Conservation (phyloP, 257 asterid species). For the Agastache rugosa region DNA sequence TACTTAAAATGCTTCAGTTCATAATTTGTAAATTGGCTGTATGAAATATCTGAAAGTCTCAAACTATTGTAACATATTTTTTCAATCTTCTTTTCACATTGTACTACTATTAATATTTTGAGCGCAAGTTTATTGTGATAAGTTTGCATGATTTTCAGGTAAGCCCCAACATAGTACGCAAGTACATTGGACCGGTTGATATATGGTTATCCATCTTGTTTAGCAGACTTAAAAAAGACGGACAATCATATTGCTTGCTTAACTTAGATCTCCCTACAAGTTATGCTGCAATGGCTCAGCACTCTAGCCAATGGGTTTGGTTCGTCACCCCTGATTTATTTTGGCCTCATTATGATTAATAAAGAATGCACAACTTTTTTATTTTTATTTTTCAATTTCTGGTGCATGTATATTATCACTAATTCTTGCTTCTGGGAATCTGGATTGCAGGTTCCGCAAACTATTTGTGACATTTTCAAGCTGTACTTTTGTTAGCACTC, state of each 20-base stretch:
- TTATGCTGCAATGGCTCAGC: constrained; percentile 90
- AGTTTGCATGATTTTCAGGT: constrained; percentile 48
- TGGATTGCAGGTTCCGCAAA: constrained; percentile 81
- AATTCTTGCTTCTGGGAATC: background rate
- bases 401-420: background rate
- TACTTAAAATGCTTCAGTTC: background rate
- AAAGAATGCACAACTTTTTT: background rate
- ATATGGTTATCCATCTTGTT: constrained; percentile 70
- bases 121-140: constrained; percentile 8
- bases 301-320: constrained; percentile 96
- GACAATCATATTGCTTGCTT: constrained; percentile 58
- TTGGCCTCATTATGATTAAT: background rate
- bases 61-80: background rate
- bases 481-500: constrained; percentile 74
- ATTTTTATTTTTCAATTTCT: background rate
- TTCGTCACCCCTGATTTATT: constrained; percentile 37
- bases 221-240: constrained; percentile 30
- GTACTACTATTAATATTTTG: background rate
- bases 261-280: constrained; percentile 66
- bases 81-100: background rate
- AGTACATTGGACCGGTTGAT: constrained; percentile 82
- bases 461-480: constrained; percentile 86
- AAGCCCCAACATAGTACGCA: constrained; percentile 73
- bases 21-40: background rate
- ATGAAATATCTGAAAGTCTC: background rate